phyloP scores from a whole-genome alignment of 352 stramenopile species.

The Globisporangium alternatum region DNA sequence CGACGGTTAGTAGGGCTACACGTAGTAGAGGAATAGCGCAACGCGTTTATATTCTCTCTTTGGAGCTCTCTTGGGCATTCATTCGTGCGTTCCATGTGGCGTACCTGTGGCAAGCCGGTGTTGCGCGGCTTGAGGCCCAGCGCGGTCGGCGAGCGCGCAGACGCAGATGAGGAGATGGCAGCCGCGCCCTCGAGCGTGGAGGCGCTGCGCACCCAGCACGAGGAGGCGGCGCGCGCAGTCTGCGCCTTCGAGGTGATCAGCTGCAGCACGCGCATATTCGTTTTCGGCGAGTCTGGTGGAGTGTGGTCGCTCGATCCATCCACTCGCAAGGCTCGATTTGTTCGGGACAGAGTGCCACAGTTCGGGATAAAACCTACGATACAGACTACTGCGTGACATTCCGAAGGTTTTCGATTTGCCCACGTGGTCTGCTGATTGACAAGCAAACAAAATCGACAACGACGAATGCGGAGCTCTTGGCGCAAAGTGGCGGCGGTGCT shows the following conservation, averaged over 20 bases:
- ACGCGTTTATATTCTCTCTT: not conserved
- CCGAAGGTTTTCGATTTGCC: not conserved
- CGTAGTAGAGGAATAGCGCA: not conserved
- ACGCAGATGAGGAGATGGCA: slow-evolving; percentile 1
- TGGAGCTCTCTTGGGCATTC: slow-evolving; percentile 1
- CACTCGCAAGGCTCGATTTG: not conserved
- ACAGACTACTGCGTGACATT: not conserved
- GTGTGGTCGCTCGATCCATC: slow-evolving; percentile 11
- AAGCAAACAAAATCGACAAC: slow-evolving; percentile 9
- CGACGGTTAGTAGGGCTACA: not conserved
- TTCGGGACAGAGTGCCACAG: slow-evolving; percentile 1
- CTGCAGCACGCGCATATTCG: slow-evolving; percentile 42
- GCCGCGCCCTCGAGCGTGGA: slow-evolving; percentile 34
- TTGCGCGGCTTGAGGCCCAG: slow-evolving; percentile 63
- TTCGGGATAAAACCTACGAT: not conserved
- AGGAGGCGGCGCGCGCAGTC: slow-evolving; percentile 30
- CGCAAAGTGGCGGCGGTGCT: slow-evolving; percentile 14
- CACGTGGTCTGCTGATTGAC: slow-evolving; percentile 5
- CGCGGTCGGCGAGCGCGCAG: slow-evolving; percentile 56
- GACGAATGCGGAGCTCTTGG: slow-evolving; percentile 9
- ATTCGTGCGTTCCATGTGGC: not conserved
- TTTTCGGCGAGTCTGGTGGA: slow-evolving; percentile 5
- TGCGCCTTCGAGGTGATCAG: slow-evolving; percentile 25
- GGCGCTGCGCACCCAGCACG: slow-evolving; percentile 40
- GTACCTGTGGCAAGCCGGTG: slow-evolving; percentile 49